These are phyloP conservation scores for Oenanthe javanica DNA, from an alignment of 140 eudicot species.

Conservation along the genomic window DNA sequence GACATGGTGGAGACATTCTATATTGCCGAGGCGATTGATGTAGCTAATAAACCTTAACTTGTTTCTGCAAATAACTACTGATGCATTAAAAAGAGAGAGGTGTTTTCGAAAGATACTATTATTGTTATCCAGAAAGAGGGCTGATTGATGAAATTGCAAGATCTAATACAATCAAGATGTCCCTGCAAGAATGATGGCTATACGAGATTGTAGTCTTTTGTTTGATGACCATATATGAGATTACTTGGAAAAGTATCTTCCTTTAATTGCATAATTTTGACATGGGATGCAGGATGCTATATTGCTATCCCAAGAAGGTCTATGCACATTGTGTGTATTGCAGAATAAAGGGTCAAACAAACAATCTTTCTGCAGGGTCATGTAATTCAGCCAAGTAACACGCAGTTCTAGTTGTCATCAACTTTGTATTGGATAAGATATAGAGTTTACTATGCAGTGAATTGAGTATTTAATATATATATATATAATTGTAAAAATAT, in stretches of 20 bases:
- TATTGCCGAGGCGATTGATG: not conserved
- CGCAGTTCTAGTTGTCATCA: not conserved
- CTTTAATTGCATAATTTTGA: not conserved
- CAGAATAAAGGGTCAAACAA: not conserved
- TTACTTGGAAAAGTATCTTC: not conserved
- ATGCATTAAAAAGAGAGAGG: not conserved
- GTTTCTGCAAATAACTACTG: not conserved
- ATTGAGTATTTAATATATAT: not conserved
- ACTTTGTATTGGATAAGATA: not conserved
- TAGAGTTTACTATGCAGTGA: not conserved
- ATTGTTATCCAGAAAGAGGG: not conserved
- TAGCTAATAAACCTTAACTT: not conserved
- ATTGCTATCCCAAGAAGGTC: too few species aligned
- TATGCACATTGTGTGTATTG: not conserved
- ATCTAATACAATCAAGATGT: not conserved
- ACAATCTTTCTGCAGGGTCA: not conserved
- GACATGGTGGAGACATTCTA: not conserved
- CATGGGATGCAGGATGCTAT: too few species aligned
- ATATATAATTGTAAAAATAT: not conserved
- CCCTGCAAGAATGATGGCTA: not conserved
- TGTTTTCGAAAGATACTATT: not conserved
- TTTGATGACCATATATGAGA: not conserved
- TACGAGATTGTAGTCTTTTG: not conserved
- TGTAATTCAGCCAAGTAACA: not conserved
- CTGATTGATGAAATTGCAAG: not conserved